Evolutionary conservation across 306 rosid species (phyloP).

Genomic region (Abrus precatorius): DNA sequence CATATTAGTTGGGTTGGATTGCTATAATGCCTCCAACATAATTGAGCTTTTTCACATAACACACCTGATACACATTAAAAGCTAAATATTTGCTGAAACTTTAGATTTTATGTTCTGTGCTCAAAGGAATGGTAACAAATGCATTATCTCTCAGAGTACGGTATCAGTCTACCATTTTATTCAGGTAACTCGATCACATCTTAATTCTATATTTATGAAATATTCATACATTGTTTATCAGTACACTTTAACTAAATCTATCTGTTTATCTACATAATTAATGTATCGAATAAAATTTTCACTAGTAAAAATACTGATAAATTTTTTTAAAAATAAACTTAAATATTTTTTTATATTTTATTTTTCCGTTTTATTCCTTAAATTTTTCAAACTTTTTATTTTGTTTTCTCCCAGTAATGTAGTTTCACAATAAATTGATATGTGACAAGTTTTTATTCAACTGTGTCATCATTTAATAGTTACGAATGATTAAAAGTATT

Average conservation of each 20-base stretch:
- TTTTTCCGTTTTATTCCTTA: too few species aligned
- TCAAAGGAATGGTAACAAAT: background rate
- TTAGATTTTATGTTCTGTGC: slow-evolving; percentile 21
- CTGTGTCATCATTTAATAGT: too few species aligned
- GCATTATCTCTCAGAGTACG: background rate
- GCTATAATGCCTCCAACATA: slow-evolving; percentile 44
- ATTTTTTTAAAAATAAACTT: too few species aligned
- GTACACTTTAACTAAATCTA: background rate
- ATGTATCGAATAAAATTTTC: background rate
- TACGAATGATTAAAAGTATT: too few species aligned
- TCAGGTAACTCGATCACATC: too few species aligned
- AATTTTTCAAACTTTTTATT: too few species aligned
- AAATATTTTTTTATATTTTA: too few species aligned
- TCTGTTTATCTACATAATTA: background rate
- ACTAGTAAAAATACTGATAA: background rate
- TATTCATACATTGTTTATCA: background rate
- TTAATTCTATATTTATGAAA: too few species aligned
- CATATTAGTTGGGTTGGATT: slow-evolving; percentile 41
- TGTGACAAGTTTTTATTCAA: too few species aligned
- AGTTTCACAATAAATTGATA: too few species aligned
- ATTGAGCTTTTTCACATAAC: slow-evolving; percentile 42
- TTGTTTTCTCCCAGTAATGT: too few species aligned
- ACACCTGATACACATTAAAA: background rate
- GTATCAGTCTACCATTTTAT: background rate
- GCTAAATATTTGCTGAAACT: slow-evolving; percentile 46